Evolutionary conservation across 129 eudicot species (phyloP).

Genomic region (Flaveria brownii): DNA sequence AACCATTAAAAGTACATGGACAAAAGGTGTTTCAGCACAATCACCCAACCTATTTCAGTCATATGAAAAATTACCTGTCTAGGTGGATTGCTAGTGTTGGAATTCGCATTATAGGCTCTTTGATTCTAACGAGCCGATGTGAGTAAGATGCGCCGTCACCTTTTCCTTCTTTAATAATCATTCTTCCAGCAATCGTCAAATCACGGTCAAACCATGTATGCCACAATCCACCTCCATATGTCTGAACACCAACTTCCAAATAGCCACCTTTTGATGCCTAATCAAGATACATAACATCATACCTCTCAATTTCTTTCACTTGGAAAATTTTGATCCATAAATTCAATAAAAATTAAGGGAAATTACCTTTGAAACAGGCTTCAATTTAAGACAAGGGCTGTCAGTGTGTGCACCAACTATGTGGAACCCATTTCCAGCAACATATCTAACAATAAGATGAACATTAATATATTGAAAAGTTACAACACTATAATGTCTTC

Average conservation of each 20-base stretch:
- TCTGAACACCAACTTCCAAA: slow-evolving; percentile 90
- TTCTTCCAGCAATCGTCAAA: slow-evolving; percentile 84
- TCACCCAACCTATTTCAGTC: neutral
- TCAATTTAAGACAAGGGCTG: slow-evolving; percentile 88
- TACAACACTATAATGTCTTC: neutral
- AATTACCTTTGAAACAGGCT: slow-evolving; percentile 85
- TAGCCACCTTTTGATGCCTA: slow-evolving; percentile 80
- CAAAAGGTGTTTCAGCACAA: neutral
- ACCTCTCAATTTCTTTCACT: neutral
- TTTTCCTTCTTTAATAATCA: slow-evolving; percentile 70
- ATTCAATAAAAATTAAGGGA: neutral
- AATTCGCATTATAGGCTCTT: slow-evolving; percentile 90
- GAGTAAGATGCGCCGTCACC: slow-evolving; percentile 61
- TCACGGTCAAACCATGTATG: slow-evolving; percentile 99
- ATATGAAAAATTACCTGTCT: slow-evolving; percentile 41
- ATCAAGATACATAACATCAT: slow-evolving; percentile 15
- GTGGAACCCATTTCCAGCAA: slow-evolving; percentile 89
- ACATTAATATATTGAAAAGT: slow-evolving; percentile 15
- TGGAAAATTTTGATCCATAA: neutral
- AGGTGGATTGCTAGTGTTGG: slow-evolving; percentile 92
- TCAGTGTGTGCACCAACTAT: slow-evolving; percentile 97
- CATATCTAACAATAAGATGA: slow-evolving; percentile 50
- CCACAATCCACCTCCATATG: slow-evolving; percentile 98
- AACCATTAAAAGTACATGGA: neutral
- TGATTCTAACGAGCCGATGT: slow-evolving; percentile 76